Evolutionary conservation across 2,329 filamentous ascomycete genomes (phyloP).

Genomic region (Paraphaeosphaeria minitans): DNA sequence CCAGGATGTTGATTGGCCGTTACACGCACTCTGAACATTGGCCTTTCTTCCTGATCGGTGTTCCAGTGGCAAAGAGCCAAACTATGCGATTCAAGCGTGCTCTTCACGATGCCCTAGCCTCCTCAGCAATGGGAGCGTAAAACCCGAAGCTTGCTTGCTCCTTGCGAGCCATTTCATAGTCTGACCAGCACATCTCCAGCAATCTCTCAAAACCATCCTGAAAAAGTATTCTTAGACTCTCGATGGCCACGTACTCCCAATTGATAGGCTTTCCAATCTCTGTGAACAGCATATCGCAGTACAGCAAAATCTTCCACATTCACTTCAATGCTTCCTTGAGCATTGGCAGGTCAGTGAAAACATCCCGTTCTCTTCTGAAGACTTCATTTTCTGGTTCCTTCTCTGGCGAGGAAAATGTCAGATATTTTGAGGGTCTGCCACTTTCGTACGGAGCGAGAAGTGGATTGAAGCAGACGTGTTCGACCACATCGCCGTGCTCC

Average conservation of each 20-base stretch:
- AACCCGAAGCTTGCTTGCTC: background rate
- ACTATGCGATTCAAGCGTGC: too few species aligned
- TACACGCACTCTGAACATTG: background rate
- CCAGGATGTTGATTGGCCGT: background rate
- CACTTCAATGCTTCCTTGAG: conserved; percentile 1
- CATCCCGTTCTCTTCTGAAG: background rate
- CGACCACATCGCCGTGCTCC: conserved; percentile 6
- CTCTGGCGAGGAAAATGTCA: background rate
- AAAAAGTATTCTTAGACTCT: background rate
- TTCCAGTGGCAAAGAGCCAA: background rate
- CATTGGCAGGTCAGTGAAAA: background rate
- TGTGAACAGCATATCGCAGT: conserved; percentile 5
- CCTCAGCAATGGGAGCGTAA: background rate
- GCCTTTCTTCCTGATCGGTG: too few species aligned
- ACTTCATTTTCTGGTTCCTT: background rate
- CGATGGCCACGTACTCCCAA: background rate
- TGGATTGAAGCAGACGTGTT: conserved; percentile 4
- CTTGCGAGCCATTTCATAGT: background rate
- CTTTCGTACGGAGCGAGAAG: conserved; percentile 1
- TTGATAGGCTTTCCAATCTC: background rate
- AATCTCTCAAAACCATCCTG: background rate
- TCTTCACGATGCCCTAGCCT: background rate
- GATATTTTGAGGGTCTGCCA: background rate
- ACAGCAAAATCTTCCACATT: conserved; percentile 1
- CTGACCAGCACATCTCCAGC: background rate